These are phyloP conservation scores for Acrodontium crateriforme DNA, from an alignment of 2,329 filamentous ascomycete genomes.

Conservation along the genomic window DNA sequence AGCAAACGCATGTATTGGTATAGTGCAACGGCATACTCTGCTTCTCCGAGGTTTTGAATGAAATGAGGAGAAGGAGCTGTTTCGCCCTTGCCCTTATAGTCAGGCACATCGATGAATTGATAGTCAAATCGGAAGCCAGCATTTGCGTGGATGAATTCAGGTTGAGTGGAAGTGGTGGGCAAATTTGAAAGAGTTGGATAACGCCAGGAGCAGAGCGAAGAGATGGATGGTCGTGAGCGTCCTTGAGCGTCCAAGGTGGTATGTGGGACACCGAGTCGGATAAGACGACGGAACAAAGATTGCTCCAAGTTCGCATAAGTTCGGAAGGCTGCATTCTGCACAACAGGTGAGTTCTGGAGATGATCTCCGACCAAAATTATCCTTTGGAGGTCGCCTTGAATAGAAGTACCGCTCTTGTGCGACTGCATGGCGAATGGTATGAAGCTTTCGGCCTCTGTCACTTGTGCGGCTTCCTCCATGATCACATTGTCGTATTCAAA, in stretches of 20 bases:
- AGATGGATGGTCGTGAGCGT: conserved; percentile 73
- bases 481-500: conserved; percentile 97
- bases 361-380: conserved; percentile 92
- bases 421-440: conserved; percentile 80
- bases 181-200: conserved; percentile 72
- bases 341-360: conserved; percentile 88
- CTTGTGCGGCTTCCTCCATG: conserved; percentile 97
- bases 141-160: conserved; percentile 71
- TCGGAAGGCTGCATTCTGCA: conserved; percentile 86
- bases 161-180: conserved; percentile 51
- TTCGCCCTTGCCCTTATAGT: conserved; percentile 86
- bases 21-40: conserved; percentile 89
- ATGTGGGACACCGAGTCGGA: conserved; percentile 82
- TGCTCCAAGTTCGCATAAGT: conserved; percentile 95
- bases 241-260: conserved; percentile 89
- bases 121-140: conserved; percentile 87
- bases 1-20: conserved; percentile 96
- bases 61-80: conserved; percentile 85
- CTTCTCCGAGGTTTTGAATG: conserved; percentile 90
- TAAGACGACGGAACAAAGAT: conserved; percentile 80
- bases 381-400: conserved; percentile 64
- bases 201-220: conserved; percentile 84
- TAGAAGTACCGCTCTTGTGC: conserved; percentile 18
- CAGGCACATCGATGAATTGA: conserved; percentile 89
- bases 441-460: conserved; percentile 95